Conservation (phyloP, 441 rosid species). For the Erodium chrysanthum region DNA sequence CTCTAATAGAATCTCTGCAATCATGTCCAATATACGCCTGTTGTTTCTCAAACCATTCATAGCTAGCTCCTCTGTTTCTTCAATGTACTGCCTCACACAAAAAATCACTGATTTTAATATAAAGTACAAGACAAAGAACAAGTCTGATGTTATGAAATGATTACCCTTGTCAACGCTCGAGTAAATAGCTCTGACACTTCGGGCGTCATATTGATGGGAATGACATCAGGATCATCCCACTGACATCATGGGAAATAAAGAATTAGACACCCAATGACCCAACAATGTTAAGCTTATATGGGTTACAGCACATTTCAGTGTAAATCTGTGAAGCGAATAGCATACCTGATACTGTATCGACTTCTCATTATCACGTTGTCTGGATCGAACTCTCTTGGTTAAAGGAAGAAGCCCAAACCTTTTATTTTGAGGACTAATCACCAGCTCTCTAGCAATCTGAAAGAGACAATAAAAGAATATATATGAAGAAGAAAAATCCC, state of each 20-base stretch:
- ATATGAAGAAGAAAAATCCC: too few species aligned
- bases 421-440: conserved; percentile 6
- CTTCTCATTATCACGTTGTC: too few species aligned
- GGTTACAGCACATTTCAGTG: too few species aligned
- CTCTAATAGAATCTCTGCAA: conserved; percentile 57
- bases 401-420: too few species aligned
- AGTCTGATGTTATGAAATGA: too few species aligned
- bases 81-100: conserved; percentile 62
- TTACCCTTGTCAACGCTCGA: conserved; percentile 84
- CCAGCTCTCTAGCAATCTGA: conserved; percentile 97
- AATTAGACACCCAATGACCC: too few species aligned
- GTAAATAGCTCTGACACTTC: conserved; percentile 88
- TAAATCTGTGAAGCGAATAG: too few species aligned
- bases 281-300: too few species aligned
- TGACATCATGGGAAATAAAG: conserved; percentile 26
- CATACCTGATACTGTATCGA: too few species aligned
- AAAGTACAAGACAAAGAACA: not conserved
- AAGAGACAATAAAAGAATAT: conserved; percentile 11
- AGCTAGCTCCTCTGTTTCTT: conserved; percentile 92
- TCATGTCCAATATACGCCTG: conserved; percentile 58
- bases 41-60: conserved; percentile 64
- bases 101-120: conserved; percentile 17
- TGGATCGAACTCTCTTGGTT: too few species aligned
- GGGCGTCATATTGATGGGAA: conserved; percentile 76
- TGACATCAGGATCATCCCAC: conserved; percentile 89